Evolutionary conservation across 2,329 filamentous ascomycete genomes (phyloP).

Genomic region (Trichoderma afroharzianum): DNA sequence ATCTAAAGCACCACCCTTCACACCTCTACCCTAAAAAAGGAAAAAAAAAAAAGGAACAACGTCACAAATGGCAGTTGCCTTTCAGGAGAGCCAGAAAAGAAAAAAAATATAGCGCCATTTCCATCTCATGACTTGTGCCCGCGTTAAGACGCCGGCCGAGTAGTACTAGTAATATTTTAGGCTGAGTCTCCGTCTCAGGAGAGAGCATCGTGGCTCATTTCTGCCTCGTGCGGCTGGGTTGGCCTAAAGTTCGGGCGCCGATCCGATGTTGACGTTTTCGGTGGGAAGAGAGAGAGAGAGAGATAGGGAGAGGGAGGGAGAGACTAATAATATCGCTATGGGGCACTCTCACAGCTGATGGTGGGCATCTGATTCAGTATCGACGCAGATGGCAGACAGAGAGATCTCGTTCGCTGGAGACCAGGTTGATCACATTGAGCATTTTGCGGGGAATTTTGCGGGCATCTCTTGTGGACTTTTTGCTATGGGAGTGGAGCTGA

Average conservation of each 20-base stretch:
- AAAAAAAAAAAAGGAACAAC: background rate
- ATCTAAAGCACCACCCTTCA: background rate
- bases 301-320: background rate
- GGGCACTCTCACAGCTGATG: background rate
- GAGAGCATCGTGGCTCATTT: background rate
- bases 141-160: background rate
- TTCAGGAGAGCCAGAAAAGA: background rate
- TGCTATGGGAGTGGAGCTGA: background rate
- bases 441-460: constrained; percentile 1
- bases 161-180: background rate
- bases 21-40: background rate
- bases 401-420: background rate
- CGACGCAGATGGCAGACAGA: background rate
- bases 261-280: background rate
- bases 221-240: background rate
- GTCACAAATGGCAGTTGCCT: background rate
- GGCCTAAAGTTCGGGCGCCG: background rate
- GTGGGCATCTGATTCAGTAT: background rate
- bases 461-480: background rate
- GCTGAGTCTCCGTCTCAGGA: background rate
- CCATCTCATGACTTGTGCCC: background rate
- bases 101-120: background rate
- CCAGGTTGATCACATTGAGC: background rate
- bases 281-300: background rate
- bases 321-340: background rate